Evolutionary conservation across 2,329 filamentous ascomycete species (phyloP).

Genomic region (Dactylellina drechsleri): DNA sequence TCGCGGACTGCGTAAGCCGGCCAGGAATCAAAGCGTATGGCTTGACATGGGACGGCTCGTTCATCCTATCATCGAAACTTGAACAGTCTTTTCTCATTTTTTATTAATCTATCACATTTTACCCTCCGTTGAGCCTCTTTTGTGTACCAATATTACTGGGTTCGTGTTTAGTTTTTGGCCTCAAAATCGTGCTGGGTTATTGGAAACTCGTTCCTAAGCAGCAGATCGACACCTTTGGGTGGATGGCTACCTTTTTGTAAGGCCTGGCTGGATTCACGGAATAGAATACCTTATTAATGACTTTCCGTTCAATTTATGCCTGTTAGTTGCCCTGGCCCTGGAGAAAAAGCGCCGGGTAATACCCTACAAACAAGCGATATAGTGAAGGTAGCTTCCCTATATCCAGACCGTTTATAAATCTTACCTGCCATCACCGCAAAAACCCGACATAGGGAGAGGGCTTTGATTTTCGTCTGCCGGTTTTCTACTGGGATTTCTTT

Average conservation of each 20-base stretch:
- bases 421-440: background rate
- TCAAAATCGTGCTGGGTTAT: background rate
- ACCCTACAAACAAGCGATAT: constrained; percentile 2
- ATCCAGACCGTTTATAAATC: constrained; percentile 4
- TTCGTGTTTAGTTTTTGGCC: too few species aligned
- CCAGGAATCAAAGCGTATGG: background rate
- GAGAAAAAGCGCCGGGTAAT: constrained; percentile 34
- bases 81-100: background rate
- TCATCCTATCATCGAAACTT: background rate
- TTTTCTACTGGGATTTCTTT: background rate
- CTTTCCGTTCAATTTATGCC: constrained; percentile 11
- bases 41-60: background rate
- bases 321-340: constrained; percentile 9
- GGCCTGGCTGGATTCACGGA: constrained; percentile 13
- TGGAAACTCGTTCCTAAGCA: constrained; percentile 6
- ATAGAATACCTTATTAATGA: constrained; percentile 4
- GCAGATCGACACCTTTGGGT: too few species aligned
- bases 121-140: background rate
- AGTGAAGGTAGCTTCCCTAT: constrained; percentile 2
- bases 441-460: too few species aligned
- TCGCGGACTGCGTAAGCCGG: background rate
- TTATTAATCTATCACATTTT: background rate
- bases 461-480: too few species aligned
- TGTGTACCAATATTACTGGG: background rate
- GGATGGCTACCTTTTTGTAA: background rate